These are phyloP conservation scores for Adenanthera pavonina DNA, from an alignment of 306 rosid species.

Conservation along the genomic window DNA sequence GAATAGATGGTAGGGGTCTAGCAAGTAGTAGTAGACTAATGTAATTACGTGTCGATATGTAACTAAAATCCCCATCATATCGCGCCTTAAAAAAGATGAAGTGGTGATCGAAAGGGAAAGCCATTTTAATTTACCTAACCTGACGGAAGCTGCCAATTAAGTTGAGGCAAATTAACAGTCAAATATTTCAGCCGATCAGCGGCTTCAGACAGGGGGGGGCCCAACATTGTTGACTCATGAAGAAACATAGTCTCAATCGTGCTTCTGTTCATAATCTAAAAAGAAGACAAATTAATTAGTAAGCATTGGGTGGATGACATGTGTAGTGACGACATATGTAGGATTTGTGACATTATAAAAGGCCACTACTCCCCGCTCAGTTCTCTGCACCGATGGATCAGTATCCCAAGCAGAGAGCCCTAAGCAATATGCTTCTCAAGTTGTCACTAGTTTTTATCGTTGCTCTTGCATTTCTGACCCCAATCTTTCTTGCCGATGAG, in stretches of 20 bases:
- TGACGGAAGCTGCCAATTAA: background rate
- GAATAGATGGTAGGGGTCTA: too few species aligned
- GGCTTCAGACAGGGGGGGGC: background rate
- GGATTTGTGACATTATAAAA: background rate
- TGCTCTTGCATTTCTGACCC: background rate
- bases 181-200: background rate
- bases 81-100: background rate
- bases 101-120: background rate
- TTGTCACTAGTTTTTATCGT: background rate
- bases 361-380: background rate
- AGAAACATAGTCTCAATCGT: background rate
- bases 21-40: background rate
- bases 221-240: background rate
- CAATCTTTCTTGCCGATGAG: background rate
- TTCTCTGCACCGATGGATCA: background rate
- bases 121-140: background rate
- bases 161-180: background rate
- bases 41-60: background rate
- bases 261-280: background rate
- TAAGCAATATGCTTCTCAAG: background rate
- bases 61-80: background rate
- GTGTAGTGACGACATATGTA: background rate
- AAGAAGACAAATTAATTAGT: background rate
- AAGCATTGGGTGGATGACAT: background rate
- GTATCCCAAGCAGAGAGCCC: background rate